phyloP scores from a whole-genome alignment of 2,329 filamentous ascomycete species.

The Beauveria scarabaeidicola region DNA sequence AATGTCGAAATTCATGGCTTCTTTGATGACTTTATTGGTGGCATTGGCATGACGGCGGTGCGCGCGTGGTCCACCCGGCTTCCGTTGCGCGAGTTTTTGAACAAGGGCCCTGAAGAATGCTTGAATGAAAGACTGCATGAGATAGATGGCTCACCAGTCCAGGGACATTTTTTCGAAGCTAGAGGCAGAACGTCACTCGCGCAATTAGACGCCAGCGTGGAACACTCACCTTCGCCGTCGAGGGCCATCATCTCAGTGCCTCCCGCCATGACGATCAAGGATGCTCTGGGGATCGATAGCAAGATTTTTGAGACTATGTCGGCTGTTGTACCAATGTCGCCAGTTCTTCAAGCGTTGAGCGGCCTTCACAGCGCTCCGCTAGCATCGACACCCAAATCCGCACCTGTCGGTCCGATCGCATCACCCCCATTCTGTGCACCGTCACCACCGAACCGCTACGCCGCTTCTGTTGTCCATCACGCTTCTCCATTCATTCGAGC shows the following conservation, averaged over 20 bases:
- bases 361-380: not conserved
- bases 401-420: conserved; percentile 18
- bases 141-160: conserved; percentile 24
- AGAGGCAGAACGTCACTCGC: conserved; percentile 22
- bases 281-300: conserved; percentile 27
- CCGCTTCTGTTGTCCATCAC: conserved; percentile 21
- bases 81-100: conserved; percentile 45
- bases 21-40: conserved; percentile 43
- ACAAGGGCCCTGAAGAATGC: conserved; percentile 46
- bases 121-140: conserved; percentile 43
- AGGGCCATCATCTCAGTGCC: not conserved
- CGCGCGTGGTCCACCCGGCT: conserved; percentile 44
- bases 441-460: conserved; percentile 21
- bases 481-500: conserved; percentile 27
- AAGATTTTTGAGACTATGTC: conserved; percentile 10
- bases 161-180: conserved; percentile 21
- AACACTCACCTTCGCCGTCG: conserved; percentile 3
- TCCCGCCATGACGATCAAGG: conserved; percentile 16
- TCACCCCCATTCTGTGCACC: conserved; percentile 19
- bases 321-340: conserved; percentile 22
- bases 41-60: conserved; percentile 20
- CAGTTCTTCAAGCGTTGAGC: conserved; percentile 24
- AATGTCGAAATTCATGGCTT: conserved; percentile 50
- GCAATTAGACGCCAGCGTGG: not conserved
- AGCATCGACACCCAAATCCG: conserved; percentile 16